Conservation (phyloP, 208 protist genomes). For the Plasmodiophora brassicae region DNA sequence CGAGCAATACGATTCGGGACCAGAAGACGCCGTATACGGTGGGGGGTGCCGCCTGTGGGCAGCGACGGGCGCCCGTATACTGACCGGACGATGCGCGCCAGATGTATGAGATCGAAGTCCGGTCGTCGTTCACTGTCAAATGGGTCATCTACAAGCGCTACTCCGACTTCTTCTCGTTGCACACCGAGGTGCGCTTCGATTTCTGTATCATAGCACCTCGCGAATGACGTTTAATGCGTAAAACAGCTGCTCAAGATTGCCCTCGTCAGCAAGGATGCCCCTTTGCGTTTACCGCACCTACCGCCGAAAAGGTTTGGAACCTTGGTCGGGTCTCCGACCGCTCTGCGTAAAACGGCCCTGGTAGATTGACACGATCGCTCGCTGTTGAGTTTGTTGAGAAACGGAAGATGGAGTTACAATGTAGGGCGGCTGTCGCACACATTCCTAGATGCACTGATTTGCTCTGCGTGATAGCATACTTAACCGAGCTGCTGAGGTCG, state of each 20-base stretch:
- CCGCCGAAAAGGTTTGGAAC: constrained; percentile 30
- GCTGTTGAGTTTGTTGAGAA: constrained; percentile 36
- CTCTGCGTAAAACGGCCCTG: neutral
- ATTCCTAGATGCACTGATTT: neutral
- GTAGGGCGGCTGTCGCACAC: neutral
- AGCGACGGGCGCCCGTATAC: no score
- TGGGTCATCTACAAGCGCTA: constrained; percentile 37
- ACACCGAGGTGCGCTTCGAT: neutral
- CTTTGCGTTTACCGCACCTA: constrained; percentile 6
- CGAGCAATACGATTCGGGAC: constrained; percentile 11
- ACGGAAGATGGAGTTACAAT: constrained; percentile 17
- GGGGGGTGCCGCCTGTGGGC: neutral
- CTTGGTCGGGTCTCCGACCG: neutral
- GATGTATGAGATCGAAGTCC: constrained; percentile 38
- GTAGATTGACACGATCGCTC: constrained; percentile 20
- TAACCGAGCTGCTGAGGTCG: constrained; percentile 9
- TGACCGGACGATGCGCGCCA: no score
- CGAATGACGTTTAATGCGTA: neutral
- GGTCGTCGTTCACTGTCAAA: neutral
- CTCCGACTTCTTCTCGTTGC: constrained; percentile 28
- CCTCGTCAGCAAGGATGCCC: neutral
- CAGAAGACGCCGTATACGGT: constrained; percentile 31
- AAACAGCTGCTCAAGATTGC: constrained; percentile 18
- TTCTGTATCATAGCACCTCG: neutral
- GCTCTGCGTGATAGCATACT: neutral